Conservation (phyloP, 169 alveolate species). For the Eimeria brunetti region DNA sequence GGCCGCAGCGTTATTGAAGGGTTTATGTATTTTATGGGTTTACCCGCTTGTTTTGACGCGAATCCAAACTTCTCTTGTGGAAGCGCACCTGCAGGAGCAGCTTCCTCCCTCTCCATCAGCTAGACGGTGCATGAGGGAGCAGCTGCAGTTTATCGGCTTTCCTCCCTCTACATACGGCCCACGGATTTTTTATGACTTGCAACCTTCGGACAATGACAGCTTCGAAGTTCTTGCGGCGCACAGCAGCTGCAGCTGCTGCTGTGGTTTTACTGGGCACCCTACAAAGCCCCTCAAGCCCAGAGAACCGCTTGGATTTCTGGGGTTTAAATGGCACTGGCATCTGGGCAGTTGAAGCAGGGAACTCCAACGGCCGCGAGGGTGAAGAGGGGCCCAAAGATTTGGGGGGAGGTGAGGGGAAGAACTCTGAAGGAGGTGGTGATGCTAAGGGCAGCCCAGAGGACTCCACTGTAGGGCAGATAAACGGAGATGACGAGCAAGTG, state of each 20-base stretch:
- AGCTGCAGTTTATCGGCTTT: background rate
- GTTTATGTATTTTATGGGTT: background rate
- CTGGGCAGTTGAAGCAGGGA: constrained; percentile 22
- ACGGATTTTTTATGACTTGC: background rate
- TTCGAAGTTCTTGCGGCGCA: constrained; percentile 24
- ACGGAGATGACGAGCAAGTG: background rate
- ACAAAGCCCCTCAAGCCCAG: background rate
- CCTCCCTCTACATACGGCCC: background rate
- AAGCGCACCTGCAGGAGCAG: constrained; percentile 27
- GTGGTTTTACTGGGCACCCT: background rate
- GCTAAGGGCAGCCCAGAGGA: background rate
- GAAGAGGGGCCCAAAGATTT: background rate
- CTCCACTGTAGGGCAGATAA: background rate
- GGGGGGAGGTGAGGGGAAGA: constrained; percentile 13
- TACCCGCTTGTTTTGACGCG: background rate
- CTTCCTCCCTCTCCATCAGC: background rate
- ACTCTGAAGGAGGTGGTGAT: background rate
- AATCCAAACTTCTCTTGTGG: background rate
- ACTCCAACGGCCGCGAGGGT: background rate
- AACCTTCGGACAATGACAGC: background rate
- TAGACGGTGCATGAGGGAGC: constrained; percentile 7
- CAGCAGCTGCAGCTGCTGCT: constrained; percentile 38
- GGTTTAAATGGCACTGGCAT: background rate
- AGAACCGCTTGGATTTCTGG: background rate
- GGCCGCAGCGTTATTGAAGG: constrained; percentile 2